phyloP scores from a whole-genome alignment of 169 alveolate genomes.

The Plasmodium inui region DNA sequence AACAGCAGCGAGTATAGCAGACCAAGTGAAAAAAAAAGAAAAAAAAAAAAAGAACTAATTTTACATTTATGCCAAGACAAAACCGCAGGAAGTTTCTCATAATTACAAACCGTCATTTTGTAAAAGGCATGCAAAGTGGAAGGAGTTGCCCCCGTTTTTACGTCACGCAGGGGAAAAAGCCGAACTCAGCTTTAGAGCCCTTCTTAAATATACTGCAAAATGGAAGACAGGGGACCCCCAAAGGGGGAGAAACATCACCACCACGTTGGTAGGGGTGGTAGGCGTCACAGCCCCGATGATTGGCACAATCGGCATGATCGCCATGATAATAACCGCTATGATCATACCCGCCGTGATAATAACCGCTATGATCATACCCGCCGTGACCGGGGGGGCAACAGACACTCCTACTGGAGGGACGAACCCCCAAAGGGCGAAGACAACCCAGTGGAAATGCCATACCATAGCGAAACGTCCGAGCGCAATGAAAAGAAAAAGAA shows the following conservation, averaged over 20 bases:
- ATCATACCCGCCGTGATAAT: background rate
- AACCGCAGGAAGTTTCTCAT: background rate
- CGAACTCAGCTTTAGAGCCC: background rate
- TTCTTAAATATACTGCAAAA: background rate
- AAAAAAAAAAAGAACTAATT: background rate
- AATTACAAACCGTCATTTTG: background rate
- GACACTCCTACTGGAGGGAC: background rate
- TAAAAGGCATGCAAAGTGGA: background rate
- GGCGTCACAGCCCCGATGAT: background rate
- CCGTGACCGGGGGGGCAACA: background rate
- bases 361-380: background rate
- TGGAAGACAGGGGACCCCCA: background rate
- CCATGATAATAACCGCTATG: background rate
- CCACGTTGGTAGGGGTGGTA: background rate
- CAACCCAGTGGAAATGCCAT: background rate
- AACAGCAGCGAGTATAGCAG: background rate
- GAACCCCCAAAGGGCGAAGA: background rate
- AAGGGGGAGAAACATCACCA: background rate
- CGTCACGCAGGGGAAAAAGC: background rate
- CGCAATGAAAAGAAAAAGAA: conserved; percentile 24
- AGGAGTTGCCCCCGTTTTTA: background rate
- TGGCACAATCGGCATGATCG: background rate
- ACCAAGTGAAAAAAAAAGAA: background rate
- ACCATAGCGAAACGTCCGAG: background rate
- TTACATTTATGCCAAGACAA: background rate